These are phyloP conservation scores for Ambrosia artemisiifolia DNA, from an alignment of 129 eudicot genomes.

Conservation along the genomic window DNA sequence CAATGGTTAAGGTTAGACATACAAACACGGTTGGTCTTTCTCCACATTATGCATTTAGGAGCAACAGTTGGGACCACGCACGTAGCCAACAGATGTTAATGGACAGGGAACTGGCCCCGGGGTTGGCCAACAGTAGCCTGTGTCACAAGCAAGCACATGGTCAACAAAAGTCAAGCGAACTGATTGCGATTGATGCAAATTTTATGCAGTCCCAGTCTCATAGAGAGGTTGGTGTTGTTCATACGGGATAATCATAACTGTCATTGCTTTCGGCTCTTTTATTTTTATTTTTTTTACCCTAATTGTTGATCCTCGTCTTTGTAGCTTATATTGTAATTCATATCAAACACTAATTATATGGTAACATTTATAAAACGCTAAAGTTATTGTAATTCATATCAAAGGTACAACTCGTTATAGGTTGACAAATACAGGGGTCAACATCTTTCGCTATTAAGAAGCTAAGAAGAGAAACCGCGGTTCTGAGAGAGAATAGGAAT, in stretches of 20 bases:
- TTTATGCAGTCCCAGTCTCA: neutral
- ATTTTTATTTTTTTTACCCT: neutral
- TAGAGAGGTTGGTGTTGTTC: constrained; percentile 3
- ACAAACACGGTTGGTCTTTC: constrained; percentile 20
- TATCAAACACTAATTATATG: too few relatives aligned
- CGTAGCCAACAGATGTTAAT: constrained; percentile 25
- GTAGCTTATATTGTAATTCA: too few relatives aligned
- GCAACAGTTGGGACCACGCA: constrained; percentile 35
- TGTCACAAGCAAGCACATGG: constrained; percentile 33
- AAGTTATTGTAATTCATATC: too few relatives aligned
- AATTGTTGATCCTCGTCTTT: neutral
- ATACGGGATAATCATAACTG: neutral
- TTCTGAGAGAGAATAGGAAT: too few relatives aligned
- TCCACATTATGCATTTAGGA: constrained; percentile 39
- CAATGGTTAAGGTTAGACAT: constrained; percentile 41
- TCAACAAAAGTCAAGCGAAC: neutral
- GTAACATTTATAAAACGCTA: too few relatives aligned
- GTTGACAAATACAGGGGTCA: too few relatives aligned
- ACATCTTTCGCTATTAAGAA: too few relatives aligned
- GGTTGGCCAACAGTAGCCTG: constrained; percentile 52
- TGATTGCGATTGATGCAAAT: neutral
- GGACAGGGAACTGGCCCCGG: constrained; percentile 38
- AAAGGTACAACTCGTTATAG: too few relatives aligned
- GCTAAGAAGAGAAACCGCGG: too few relatives aligned
- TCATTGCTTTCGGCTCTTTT: neutral